Base-by-base conservation (phyloP, 495 filamentous ascomycete species). In the Annulohypoxylon stygium region DNA sequence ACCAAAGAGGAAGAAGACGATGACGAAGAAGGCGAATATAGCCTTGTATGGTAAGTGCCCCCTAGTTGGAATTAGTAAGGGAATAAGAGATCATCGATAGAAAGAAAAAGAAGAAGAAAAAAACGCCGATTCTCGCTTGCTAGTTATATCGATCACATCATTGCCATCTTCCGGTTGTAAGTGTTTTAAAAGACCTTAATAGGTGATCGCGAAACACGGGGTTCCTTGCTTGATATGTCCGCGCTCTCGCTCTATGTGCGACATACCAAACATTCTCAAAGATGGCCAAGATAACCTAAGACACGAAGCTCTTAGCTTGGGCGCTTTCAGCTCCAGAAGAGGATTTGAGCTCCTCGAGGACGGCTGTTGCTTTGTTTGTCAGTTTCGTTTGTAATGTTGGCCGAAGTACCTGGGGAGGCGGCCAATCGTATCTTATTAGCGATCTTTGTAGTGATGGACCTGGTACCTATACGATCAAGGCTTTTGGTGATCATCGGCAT, bases 341-440 rank as follows among this genome's bases (percentile, higher is more conserved):
- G 37, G 39, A 45, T 39, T 67, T 39, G 64, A 59, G 64, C 26
- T 37, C 53, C 39, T 67, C 53, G 64, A 59, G 64, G 41, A 48
- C 53, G 41, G 64, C 1, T 41, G 18, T 11, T 59, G 39, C 64
- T 67, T 67, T 69, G 57, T 61, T 25, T 54, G 18, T 43, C 20
- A 37, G 37, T 16, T 60, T 60, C 37, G 57, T 39, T 20, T 20
- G 36, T 6, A 18, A 43, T 41, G 18, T 26, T 60, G 10, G 57
- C 26, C 57, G 20, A 23, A n/a, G 36, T 18, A 43, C 20, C 12
- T 57, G 7, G 33, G 20, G 20, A 47, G 43, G 4, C 16, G 18
- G 16, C 43, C 43, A 18, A 47, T 47, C 30, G 6, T 36, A 7
- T 6, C 30, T 6, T 30, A 6, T 3, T 30, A 30, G 5, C 30